A percentile compares a stretch with the other conserved stretches of the same genome.
Conservation (phyloP, 345 rosid species). For the Brassica rapa region DNA sequence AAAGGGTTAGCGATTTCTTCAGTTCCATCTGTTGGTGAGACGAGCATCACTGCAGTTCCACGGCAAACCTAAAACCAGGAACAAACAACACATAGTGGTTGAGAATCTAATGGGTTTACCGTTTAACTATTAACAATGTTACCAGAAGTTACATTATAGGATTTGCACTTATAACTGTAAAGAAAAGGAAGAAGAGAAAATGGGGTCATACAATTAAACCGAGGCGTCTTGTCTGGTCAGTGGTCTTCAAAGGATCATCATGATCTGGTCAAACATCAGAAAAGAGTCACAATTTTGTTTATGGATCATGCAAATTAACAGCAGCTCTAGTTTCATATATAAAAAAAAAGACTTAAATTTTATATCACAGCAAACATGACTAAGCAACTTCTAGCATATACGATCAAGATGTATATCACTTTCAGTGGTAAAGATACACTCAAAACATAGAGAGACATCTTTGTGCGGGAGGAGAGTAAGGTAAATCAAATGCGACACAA, state of each 20-base stretch:
- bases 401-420: not conserved
- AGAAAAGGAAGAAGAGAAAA: not conserved
- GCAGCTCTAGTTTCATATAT: not conserved
- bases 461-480: not conserved
- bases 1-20: conserved; percentile 99
- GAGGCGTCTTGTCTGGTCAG: conserved; percentile 90
- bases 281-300: not conserved
- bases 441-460: not conserved
- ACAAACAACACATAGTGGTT: not conserved
- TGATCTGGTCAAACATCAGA: conserved; percentile 54
- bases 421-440: not conserved
- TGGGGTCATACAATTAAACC: conserved; percentile 72
- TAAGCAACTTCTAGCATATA: not conserved
- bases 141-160: not conserved
- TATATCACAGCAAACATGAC: not conserved
- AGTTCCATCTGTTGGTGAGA: conserved; percentile 96
- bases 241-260: conserved; percentile 95
- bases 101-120: not conserved
- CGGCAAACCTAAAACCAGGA: conserved; percentile 70
- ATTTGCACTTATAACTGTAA: not conserved
- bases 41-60: conserved; percentile 99
- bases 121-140: not conserved
- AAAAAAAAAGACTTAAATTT: not conserved
- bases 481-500: not conserved
- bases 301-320: not conserved